Conservation (phyloP, 2,329 filamentous ascomycete species). For the Alternaria burnsii region DNA sequence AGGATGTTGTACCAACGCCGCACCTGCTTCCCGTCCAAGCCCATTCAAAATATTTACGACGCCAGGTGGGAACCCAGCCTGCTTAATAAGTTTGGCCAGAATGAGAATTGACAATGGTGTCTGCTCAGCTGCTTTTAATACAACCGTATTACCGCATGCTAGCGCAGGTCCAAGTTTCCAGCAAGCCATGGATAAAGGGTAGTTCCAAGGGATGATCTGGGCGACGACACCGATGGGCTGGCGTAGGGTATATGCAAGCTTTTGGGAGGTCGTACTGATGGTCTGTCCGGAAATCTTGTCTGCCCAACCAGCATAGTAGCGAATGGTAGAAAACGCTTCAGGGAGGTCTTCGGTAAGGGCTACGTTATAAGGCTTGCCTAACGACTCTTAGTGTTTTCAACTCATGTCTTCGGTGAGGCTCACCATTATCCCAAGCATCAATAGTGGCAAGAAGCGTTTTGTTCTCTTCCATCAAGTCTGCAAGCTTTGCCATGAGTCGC, state of each 20-base stretch:
- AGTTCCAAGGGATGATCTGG: slow-evolving; percentile 55
- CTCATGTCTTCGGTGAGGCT: not conserved
- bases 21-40: slow-evolving; percentile 67
- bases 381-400: not conserved
- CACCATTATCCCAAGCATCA: slow-evolving; percentile 75
- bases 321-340: slow-evolving; percentile 62
- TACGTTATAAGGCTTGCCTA: slow-evolving; percentile 69
- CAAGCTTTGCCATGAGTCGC: slow-evolving; percentile 33
- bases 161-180: slow-evolving; percentile 66
- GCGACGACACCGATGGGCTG: slow-evolving; percentile 19
- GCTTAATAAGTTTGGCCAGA: slow-evolving; percentile 60
- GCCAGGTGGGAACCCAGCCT: slow-evolving; percentile 65
- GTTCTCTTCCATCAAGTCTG: slow-evolving; percentile 40
- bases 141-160: slow-evolving; percentile 63
- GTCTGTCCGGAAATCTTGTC: slow-evolving; percentile 79
- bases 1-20: slow-evolving; percentile 69
- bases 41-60: slow-evolving; percentile 60
- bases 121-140: slow-evolving; percentile 64
- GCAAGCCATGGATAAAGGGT: slow-evolving; percentile 50
- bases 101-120: slow-evolving; percentile 59
- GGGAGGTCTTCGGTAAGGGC: slow-evolving; percentile 68
- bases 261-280: slow-evolving; percentile 68
- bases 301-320: slow-evolving; percentile 78
- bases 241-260: slow-evolving; percentile 73
- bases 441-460: slow-evolving; percentile 31